Evolutionary conservation across 2,329 filamentous ascomycete species (phyloP).

Genomic region (Colletotrichum abscissum): DNA sequence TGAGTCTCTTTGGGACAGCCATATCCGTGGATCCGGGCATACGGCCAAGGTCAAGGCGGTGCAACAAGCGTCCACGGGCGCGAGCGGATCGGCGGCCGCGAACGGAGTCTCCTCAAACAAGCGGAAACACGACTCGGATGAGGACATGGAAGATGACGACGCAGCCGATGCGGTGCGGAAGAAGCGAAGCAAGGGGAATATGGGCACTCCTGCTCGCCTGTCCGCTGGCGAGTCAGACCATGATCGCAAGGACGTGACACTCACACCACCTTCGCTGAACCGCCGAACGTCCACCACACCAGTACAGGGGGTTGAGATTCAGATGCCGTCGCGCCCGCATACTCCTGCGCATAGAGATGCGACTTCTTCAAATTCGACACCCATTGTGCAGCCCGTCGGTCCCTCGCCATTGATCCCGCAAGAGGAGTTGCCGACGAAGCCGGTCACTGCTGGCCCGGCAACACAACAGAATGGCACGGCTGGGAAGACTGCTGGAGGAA

Average conservation of each 20-base stretch:
- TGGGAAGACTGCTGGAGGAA: constrained; percentile 33
- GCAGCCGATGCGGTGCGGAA: constrained; percentile 49
- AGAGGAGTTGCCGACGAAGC: constrained; percentile 29
- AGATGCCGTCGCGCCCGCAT: constrained; percentile 72
- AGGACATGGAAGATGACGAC: constrained; percentile 46
- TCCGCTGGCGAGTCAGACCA: constrained; percentile 39
- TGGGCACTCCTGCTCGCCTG: constrained; percentile 35
- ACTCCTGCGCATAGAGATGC: constrained; percentile 61
- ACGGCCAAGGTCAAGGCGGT: constrained; percentile 2
- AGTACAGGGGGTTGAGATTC: constrained; percentile 67
- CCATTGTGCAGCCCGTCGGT: constrained; percentile 40
- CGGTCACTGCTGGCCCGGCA: constrained; percentile 22
- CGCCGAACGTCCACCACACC: constrained; percentile 64
- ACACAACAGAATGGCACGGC: constrained; percentile 35
- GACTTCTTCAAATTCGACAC: constrained; percentile 55
- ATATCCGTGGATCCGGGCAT: constrained; percentile 63
- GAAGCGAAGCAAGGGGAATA: constrained; percentile 59
- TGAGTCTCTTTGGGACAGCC: constrained; percentile 75
- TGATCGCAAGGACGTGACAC: constrained; percentile 34
- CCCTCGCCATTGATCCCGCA: constrained; percentile 52
- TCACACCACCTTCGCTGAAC: constrained; percentile 55
- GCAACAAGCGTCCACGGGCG: constrained; percentile 8
- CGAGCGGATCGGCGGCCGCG: constrained; percentile 22
- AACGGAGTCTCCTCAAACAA: constrained; percentile 38
- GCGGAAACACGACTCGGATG: constrained; percentile 42